Evolutionary conservation across 495 filamentous ascomycete species (phyloP).

Genomic region (Aspergillus biplanus): DNA sequence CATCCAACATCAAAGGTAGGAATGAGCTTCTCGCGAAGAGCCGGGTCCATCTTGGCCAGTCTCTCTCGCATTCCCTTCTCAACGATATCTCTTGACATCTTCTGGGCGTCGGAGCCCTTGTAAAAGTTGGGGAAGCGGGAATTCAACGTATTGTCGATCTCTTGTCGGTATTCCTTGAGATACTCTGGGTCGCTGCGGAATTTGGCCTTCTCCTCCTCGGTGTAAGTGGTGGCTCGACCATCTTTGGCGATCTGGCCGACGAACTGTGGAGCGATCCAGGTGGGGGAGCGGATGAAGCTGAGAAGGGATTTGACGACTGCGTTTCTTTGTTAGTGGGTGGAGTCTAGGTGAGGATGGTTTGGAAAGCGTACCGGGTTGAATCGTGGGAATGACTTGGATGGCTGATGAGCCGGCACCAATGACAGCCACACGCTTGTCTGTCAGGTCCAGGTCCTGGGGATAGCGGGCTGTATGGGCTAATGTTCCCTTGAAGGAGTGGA

Average conservation of each 20-base stretch:
- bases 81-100: slow-evolving; percentile 3
- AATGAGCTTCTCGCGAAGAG: slow-evolving; percentile 1
- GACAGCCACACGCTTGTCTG: slow-evolving; percentile 50
- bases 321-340: neutral
- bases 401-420: slow-evolving; percentile 50
- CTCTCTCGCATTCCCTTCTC: neutral
- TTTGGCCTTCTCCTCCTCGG: slow-evolving; percentile 38
- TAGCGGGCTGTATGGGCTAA: slow-evolving; percentile 53
- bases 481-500: slow-evolving; percentile 47
- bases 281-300: slow-evolving; percentile 27
- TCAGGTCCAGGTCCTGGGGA: slow-evolving; percentile 38
- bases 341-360: no score
- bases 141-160: slow-evolving; percentile 45
- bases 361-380: slow-evolving; percentile 49
- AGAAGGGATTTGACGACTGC: slow-evolving; percentile 4
- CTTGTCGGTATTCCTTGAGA: slow-evolving; percentile 39
- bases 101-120: slow-evolving; percentile 2
- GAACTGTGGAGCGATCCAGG: slow-evolving; percentile 26
- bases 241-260: slow-evolving; percentile 10
- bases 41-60: neutral
- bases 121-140: slow-evolving; percentile 29
- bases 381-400: slow-evolving; percentile 58
- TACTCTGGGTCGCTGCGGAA: slow-evolving; percentile 26
- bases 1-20: slow-evolving; percentile 12
- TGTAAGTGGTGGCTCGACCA: slow-evolving; percentile 22